Percentiles rank a stretch among this genome's conserved stretches.
phyloP scores from a whole-genome alignment of 305 asterid species.

The Salvia sclarea region DNA sequence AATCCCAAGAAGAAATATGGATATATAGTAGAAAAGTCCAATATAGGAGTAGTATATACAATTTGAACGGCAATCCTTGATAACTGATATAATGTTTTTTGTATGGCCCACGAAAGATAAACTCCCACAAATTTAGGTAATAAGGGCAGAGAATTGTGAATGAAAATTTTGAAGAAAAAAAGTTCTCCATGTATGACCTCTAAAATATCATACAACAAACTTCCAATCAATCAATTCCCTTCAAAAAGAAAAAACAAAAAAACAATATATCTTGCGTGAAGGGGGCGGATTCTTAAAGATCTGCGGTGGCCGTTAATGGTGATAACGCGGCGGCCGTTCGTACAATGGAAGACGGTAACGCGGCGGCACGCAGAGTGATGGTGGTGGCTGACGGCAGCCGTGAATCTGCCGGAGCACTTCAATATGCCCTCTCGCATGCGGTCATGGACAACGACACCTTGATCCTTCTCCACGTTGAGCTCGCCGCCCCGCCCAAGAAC shows the following conservation, averaged over 20 bases:
- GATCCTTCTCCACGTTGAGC: conserved; percentile 57
- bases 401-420: conserved; percentile 70
- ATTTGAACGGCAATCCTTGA: conserved; percentile 33
- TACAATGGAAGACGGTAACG: conserved; percentile 41
- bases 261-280: conserved; percentile 10
- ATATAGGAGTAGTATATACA: no score
- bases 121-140: conserved; percentile 35
- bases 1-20: background rate
- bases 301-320: conserved; percentile 26
- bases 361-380: conserved; percentile 57
- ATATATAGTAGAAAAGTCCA: no score
- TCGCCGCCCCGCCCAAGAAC: conserved; percentile 56
- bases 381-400: conserved; percentile 77
- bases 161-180: conserved; percentile 27
- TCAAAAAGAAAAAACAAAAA: conserved; percentile 14
- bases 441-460: conserved; percentile 54
- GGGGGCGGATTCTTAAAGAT: background rate
- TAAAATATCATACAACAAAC: background rate
- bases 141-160: conserved; percentile 14
- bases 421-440: conserved; percentile 67
- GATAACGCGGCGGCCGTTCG: conserved; percentile 25
- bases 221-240: background rate
- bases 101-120: conserved; percentile 22
- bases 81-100: conserved; percentile 7
- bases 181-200: conserved; percentile 27